Evolutionary conservation across 208 protist genomes (phyloP).

Genomic region (Endotrypanum monterogeii): DNA sequence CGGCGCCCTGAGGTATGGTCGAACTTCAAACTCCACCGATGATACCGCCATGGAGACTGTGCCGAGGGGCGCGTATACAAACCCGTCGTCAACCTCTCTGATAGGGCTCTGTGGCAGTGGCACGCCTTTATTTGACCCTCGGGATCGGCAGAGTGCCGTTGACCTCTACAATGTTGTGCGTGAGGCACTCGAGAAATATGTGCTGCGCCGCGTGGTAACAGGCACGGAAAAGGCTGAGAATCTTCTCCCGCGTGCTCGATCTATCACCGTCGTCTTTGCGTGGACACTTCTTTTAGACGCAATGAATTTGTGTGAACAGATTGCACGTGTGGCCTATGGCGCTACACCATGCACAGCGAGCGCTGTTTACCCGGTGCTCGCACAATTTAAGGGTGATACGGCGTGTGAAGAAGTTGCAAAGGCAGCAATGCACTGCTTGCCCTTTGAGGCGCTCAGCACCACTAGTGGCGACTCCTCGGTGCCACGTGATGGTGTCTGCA

Average conservation of each 20-base stretch:
- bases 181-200: constrained; percentile 67
- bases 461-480: background rate
- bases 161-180: constrained; percentile 56
- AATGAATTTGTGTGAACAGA: constrained; percentile 56
- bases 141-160: constrained; percentile 30
- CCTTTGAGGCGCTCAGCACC: constrained; percentile 68
- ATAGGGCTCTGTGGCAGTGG: constrained; percentile 14
- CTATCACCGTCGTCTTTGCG: constrained; percentile 52
- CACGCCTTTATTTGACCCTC: constrained; percentile 31
- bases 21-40: background rate
- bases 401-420: constrained; percentile 53
- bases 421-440: constrained; percentile 84
- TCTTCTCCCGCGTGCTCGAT: constrained; percentile 6
- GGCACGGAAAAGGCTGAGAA: constrained; percentile 3
- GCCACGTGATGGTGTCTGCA: constrained; percentile 9
- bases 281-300: constrained; percentile 76
- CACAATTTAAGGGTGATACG: constrained; percentile 64
- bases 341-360: constrained; percentile 7
- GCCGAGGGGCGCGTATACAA: background rate
- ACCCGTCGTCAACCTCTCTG: background rate
- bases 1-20: background rate
- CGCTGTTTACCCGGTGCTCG: constrained; percentile 44
- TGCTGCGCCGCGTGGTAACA: constrained; percentile 54
- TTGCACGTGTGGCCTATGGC: constrained; percentile 40
- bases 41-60: background rate